These are phyloP conservation scores for Phylloporus sp. DNA, from an alignment of 768 basidiomycete species.

Conservation along the genomic window DNA sequence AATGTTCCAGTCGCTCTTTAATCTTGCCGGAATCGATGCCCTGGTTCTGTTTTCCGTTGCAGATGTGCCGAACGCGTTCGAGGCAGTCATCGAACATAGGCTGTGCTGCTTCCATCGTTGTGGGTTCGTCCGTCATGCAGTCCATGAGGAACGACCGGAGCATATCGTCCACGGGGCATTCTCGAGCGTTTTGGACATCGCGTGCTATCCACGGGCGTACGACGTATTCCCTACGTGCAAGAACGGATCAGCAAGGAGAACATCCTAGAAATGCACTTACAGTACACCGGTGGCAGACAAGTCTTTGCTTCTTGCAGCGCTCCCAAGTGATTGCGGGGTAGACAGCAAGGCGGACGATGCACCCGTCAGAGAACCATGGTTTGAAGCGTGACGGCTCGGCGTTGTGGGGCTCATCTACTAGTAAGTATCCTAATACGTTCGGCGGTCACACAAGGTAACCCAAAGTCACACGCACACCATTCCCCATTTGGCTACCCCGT, in stretches of 20 bases:
- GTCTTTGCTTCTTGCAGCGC: not conserved
- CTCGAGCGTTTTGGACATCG: not conserved
- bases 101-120: not conserved
- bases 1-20: no score
- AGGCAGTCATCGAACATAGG: not conserved
- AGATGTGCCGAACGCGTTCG: not conserved
- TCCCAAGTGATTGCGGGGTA: not conserved
- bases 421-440: no score
- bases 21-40: no score
- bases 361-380: not conserved
- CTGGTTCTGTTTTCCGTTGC: not conserved
- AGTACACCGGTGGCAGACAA: not conserved
- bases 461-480: no score
- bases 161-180: not conserved
- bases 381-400: not conserved
- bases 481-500: no score
- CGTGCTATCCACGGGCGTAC: not conserved
- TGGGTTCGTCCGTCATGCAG: not conserved
- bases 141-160: not conserved
- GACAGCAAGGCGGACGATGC: no score
- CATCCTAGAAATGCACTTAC: not conserved
- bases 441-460: no score
- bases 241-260: not conserved
- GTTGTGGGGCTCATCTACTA: not conserved
- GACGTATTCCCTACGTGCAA: not conserved